These are phyloP conservation scores for Aspergillus sp. DNA, from an alignment of 2,329 filamentous ascomycete species.

Conservation along the genomic window DNA sequence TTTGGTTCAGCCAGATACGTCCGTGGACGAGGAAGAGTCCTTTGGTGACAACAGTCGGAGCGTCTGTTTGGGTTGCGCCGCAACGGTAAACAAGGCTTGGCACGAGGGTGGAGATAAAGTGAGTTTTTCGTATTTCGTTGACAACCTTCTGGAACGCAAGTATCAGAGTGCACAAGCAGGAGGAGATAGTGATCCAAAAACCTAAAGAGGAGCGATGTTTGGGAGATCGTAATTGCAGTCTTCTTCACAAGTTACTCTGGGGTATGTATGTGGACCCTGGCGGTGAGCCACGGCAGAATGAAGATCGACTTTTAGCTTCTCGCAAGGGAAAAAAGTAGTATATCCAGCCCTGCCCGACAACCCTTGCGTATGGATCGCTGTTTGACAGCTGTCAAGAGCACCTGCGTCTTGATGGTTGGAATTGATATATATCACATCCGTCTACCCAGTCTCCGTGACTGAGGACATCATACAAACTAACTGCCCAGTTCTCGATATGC, in stretches of 20 bases:
- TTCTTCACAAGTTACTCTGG: too few species aligned
- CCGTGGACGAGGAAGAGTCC: neutral
- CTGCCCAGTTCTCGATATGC: conserved; percentile 27
- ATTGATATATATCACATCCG: neutral
- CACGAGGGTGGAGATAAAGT: neutral
- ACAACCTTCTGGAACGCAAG: too few species aligned
- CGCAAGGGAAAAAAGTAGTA: too few species aligned
- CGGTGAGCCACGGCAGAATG: neutral
- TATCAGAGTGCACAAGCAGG: too few species aligned
- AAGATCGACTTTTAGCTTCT: neutral
- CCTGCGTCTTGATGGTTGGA: neutral
- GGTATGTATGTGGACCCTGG: neutral
- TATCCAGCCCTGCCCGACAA: neutral
- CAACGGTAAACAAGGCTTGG: conserved; percentile 23
- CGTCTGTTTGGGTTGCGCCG: conserved; percentile 27
- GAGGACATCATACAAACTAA: neutral
- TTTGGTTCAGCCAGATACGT: too few species aligned
- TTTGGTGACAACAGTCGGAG: neutral
- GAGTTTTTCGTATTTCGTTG: neutral
- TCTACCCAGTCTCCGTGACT: too few species aligned
- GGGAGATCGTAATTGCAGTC: too few species aligned
- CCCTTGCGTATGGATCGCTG: conserved; percentile 5
- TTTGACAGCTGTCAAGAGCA: conserved; percentile 6
- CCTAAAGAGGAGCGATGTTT: too few species aligned
- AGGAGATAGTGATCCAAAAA: too few species aligned